phyloP scores from a whole-genome alignment of 2,329 filamentous ascomycete species.

The Canariomyces notabilis region DNA sequence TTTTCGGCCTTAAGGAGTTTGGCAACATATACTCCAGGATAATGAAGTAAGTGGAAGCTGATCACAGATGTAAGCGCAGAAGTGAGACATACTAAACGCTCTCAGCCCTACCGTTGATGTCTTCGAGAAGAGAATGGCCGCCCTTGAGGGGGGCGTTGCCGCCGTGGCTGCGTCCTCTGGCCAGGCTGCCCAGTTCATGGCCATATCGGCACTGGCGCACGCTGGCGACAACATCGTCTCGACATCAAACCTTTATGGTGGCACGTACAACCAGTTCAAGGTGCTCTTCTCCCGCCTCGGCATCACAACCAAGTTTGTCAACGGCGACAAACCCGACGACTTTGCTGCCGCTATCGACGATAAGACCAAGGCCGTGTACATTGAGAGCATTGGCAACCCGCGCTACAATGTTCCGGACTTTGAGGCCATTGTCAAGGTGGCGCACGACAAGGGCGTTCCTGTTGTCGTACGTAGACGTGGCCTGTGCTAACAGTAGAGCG shows the following conservation, averaged over 20 bases:
- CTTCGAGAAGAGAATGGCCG: conserved; percentile 94
- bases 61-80: no score
- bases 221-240: conserved; percentile 90
- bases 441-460: conserved; percentile 63
- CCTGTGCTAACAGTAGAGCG: background rate
- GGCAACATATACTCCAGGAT: conserved; percentile 98
- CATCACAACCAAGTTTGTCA: conserved; percentile 81
- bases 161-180: conserved; percentile 82
- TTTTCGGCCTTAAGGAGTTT: conserved; percentile 94
- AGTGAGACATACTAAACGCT: background rate
- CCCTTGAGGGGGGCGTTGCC: conserved; percentile 85
- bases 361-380: conserved; percentile 85
- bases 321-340: conserved; percentile 72
- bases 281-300: conserved; percentile 83
- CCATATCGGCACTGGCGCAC: conserved; percentile 76
- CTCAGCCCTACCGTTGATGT: conserved; percentile 84
- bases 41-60: conserved; percentile 64
- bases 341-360: conserved; percentile 82
- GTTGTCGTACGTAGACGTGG: conserved; percentile 46
- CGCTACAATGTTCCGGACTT: conserved; percentile 91
- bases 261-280: conserved; percentile 97
- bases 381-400: conserved; percentile 92
- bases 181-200: conserved; percentile 88
- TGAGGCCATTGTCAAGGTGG: conserved; percentile 76
- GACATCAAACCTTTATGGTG: conserved; percentile 86